phyloP scores from a whole-genome alignment of 345 rosid species.

The Bruguiera parviflora region DNA sequence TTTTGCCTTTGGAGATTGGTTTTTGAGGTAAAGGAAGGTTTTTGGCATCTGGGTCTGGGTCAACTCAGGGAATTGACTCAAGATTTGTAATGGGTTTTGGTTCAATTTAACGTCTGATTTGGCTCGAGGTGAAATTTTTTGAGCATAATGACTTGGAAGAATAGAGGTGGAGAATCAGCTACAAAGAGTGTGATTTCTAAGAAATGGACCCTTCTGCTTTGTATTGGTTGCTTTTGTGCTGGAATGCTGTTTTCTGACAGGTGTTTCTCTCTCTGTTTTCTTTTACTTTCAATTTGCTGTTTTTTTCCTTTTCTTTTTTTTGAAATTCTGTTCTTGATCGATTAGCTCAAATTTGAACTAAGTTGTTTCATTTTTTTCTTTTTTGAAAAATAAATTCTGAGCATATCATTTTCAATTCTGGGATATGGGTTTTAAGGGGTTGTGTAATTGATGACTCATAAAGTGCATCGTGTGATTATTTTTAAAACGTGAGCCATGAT shows the following conservation, averaged over 20 bases:
- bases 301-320: background rate
- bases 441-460: too few relatives aligned
- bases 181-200: conserved; percentile 51
- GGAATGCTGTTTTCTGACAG: conserved; percentile 87
- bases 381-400: too few relatives aligned
- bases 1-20: background rate
- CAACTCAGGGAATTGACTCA: conserved; percentile 25
- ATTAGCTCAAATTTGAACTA: too few relatives aligned
- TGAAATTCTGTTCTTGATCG: too few relatives aligned
- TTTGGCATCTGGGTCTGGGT: conserved; percentile 48
- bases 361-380: too few relatives aligned
- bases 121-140: background rate
- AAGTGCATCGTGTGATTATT: too few relatives aligned
- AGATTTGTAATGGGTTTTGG: conserved; percentile 25
- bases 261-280: conserved; percentile 22
- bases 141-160: conserved; percentile 52
- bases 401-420: too few relatives aligned
- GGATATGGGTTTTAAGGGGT: too few relatives aligned
- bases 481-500: too few relatives aligned
- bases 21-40: conserved; percentile 8
- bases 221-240: conserved; percentile 86
- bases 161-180: conserved; percentile 47
- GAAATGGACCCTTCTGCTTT: conserved; percentile 81
- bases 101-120: conserved; percentile 24
- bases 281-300: background rate